phyloP scores from a whole-genome alignment of 2,329 filamentous ascomycete species.

The Cercospora citrullina region DNA sequence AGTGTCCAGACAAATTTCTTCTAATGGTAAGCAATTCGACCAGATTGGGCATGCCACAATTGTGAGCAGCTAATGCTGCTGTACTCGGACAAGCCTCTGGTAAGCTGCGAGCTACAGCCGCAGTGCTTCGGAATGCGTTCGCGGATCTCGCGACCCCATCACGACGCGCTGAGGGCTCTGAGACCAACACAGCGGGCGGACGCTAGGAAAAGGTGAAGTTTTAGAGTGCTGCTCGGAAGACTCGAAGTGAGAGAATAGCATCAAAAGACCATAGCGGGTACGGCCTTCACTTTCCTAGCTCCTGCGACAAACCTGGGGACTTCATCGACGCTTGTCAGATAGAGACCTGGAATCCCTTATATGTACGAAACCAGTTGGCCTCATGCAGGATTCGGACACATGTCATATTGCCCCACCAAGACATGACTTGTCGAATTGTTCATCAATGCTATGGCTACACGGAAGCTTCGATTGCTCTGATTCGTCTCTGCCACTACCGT shows the following conservation, averaged over 20 bases:
- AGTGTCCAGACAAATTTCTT: not conserved
- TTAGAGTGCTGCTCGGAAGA: not conserved
- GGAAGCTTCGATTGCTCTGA: not conserved
- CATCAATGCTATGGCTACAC: not conserved
- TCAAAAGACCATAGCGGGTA: not conserved
- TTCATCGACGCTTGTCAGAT: not conserved
- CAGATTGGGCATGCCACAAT: not conserved
- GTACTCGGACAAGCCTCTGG: not conserved
- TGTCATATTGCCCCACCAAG: not conserved
- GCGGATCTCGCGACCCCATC: not conserved
- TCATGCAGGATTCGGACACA: not conserved
- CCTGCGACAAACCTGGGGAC: no score
- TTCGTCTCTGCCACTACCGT: not conserved
- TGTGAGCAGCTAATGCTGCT: not conserved
- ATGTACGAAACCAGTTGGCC: not conserved
- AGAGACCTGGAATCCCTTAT: not conserved
- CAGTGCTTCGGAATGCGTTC: not conserved
- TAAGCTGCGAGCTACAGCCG: not conserved
- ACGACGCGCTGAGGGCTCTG: not conserved
- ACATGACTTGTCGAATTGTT: not conserved
- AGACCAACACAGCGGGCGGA: not conserved
- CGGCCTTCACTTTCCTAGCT: not conserved
- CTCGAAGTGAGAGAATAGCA: not conserved
- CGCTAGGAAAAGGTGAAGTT: not conserved
- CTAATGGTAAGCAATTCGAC: not conserved